A percentile compares a stretch with the other conserved stretches of the same genome.
Conservation (phyloP, 352 stramenopile genomes). For the Pythium pyrilobum region DNA sequence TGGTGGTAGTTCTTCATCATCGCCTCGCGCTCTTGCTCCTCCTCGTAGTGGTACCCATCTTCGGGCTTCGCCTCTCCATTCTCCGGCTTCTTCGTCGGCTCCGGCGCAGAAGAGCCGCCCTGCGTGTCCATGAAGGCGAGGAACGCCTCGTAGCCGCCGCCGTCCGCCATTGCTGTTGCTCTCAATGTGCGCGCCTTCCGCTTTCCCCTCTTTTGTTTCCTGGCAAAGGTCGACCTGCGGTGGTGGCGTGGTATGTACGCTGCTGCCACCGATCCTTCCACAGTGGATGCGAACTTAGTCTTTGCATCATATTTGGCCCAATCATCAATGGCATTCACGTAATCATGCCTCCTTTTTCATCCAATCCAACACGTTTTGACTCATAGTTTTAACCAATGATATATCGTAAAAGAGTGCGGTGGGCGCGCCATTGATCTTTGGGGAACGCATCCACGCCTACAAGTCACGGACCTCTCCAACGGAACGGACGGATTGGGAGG, state of each 20-base stretch:
- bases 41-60: constrained; percentile 79
- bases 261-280: not conserved
- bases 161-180: constrained; percentile 37
- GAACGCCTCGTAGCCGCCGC: constrained; percentile 63
- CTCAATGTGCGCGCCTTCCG: not conserved
- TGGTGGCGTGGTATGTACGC: not conserved
- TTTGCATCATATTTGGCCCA: not conserved
- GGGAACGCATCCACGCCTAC: not conserved
- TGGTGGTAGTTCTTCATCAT: constrained; percentile 88
- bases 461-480: no score
- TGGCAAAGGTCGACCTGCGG: not conserved
- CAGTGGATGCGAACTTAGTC: not conserved
- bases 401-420: constrained; percentile 4
- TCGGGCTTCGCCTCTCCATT: constrained; percentile 3
- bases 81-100: not conserved
- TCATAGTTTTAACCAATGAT: constrained; percentile 10
- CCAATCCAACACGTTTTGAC: not conserved
- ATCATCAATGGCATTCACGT: not conserved
- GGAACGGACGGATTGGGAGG: not conserved
- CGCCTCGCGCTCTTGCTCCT: constrained; percentile 80
- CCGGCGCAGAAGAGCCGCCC: not conserved
- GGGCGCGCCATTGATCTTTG: constrained; percentile 25
- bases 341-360: not conserved
- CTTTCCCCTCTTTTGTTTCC: not conserved
- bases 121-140: constrained; percentile 41